A percentile compares a stretch with the other conserved stretches of the same genome.
Evolutionary conservation across 495 filamentous ascomycete genomes (phyloP).

Genomic region (Evansstolkia leycettana): DNA sequence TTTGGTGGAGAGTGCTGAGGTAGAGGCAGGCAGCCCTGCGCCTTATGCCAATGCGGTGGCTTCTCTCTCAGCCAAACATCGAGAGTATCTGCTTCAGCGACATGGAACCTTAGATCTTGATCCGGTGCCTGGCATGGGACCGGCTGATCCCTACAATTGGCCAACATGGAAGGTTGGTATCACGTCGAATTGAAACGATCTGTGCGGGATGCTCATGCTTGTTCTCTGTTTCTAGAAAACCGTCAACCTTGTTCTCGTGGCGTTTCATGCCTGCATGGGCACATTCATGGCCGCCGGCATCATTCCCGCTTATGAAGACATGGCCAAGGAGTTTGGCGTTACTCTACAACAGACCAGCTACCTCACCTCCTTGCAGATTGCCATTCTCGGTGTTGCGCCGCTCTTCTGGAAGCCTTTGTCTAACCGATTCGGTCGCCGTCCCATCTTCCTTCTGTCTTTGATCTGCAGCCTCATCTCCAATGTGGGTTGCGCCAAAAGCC

Average conservation of each 20-base stretch:
- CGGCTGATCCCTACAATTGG: constrained; percentile 47
- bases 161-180: constrained; percentile 38
- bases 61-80: constrained; percentile 14
- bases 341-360: constrained; percentile 32
- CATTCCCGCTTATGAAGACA: constrained; percentile 38
- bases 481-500: constrained; percentile 30
- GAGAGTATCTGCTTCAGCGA: constrained; percentile 37
- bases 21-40: background rate
- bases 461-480: constrained; percentile 32
- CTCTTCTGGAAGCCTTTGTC: constrained; percentile 46
- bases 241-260: constrained; percentile 37
- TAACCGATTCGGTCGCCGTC: constrained; percentile 42
- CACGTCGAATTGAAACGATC: too few species aligned
- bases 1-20: background rate
- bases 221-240: constrained; percentile 32
- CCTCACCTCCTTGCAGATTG: constrained; percentile 38
- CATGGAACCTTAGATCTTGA: constrained; percentile 44
- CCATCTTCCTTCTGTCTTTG: constrained; percentile 37
- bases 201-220: too few species aligned
- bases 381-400: constrained; percentile 34
- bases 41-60: background rate
- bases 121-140: constrained; percentile 35
- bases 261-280: constrained; percentile 43
- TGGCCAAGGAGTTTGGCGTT: constrained; percentile 28
- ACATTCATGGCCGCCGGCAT: constrained; percentile 43